Evolutionary conservation across 805 yeast species (phyloP), one percentile per base, ranked within the genome.

Genomic region (Candida insectorum): DNA sequence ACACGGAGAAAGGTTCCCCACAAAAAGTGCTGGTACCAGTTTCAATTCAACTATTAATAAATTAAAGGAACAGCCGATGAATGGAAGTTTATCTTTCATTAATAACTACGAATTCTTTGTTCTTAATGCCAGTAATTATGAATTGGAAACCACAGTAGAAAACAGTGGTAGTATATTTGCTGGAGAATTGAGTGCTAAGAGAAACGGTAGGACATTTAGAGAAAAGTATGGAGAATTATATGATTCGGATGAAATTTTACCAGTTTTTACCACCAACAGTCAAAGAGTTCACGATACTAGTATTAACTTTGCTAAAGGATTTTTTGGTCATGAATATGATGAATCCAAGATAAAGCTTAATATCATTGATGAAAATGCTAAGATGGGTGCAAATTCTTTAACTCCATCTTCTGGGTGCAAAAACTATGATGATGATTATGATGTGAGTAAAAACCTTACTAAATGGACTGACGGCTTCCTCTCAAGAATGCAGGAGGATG

Each of bases 1-100:
- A 48, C 94, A 86, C 49, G 94, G 91, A 14, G 93, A 85, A 54
- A 64, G 95, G 42, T 83, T 69, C 50, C 66, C 71, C 11, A 51
- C 66, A 12, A 43, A 35, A 12, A 36, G 48, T 17, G 41, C 44
- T 24, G 69, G 69, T 5, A 41, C 39, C 22, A 13, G 26, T 6
- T 51, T 52, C 30, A 56, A 61, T 32, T 39, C 47, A 4, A 44
- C 61, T 16, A 37, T 45, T 41, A 20, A 35, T 6, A 56, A 56
- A 33, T 44, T 65, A 26, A 34, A 48, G 28, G 24, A 24, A 16
- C 47, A 50, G 5, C 40, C 56, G 0, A 61, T 62, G 44, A 57
- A 57, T 28, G 82, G 82, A 3, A 75, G 76, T 6, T 54, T 79
- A 33, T 53, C 65, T 2, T 78, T 80, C 47, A 55, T 79, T 33